phyloP scores from a whole-genome alignment of 2,329 filamentous ascomycete genomes.

The Metarhizium sp. region DNA sequence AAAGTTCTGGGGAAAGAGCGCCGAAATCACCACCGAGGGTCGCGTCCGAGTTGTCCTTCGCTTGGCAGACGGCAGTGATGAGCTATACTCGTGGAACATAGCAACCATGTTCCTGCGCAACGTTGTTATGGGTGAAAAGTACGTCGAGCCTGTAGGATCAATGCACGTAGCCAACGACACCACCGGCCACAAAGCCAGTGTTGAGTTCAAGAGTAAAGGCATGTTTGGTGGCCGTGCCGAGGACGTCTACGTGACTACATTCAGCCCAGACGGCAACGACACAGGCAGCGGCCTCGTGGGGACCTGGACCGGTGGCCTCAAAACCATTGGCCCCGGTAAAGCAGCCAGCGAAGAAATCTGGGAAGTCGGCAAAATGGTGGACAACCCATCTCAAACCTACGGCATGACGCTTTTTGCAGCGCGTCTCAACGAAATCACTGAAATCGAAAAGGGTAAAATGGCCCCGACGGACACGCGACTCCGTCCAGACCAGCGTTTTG shows the following conservation, averaged over 20 bases:
- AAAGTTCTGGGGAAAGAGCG: constrained; percentile 98
- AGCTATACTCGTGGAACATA: constrained; percentile 80
- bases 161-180: constrained; percentile 82
- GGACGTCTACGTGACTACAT: constrained; percentile 71
- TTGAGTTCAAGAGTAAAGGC: constrained; percentile 87
- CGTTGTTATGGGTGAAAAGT: constrained; percentile 96
- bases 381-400: constrained; percentile 71
- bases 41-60: constrained; percentile 69
- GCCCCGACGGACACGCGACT: constrained; percentile 76
- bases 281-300: constrained; percentile 63
- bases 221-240: constrained; percentile 96
- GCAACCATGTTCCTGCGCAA: constrained; percentile 90
- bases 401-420: constrained; percentile 85
- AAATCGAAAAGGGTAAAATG: constrained; percentile 63
- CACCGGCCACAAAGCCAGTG: constrained; percentile 71
- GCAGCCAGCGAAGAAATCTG: constrained; percentile 62
- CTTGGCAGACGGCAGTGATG: constrained; percentile 56
- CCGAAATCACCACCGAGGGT: constrained; percentile 88
- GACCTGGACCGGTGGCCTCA: constrained; percentile 74
- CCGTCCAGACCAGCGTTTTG: constrained; percentile 77
- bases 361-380: constrained; percentile 68
- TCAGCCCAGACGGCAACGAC: constrained; percentile 54
- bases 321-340: constrained; percentile 54
- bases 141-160: constrained; percentile 85
- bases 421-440: constrained; percentile 76